Percentiles rank a stretch among this genome's conserved stretches.
Evolutionary conservation across 176 grass and related monocot genomes (phyloP).

Genomic region (Leersia perrieri): DNA sequence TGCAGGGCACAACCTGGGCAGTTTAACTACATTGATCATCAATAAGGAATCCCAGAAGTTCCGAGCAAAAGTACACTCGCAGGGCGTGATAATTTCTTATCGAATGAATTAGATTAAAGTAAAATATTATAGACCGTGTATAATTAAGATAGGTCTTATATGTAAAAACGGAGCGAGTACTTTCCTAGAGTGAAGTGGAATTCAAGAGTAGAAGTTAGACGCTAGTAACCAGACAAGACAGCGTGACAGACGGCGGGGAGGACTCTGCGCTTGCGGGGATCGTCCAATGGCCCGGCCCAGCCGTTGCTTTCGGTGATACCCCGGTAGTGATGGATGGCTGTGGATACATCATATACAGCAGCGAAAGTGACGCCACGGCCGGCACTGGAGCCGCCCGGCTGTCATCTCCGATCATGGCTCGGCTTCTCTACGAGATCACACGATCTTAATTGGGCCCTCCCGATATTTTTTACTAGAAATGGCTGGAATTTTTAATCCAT

Average conservation of each 20-base stretch:
- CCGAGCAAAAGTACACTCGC: too few relatives aligned
- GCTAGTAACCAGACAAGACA: constrained; percentile 3
- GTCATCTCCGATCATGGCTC: neutral
- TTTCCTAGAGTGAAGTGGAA: neutral
- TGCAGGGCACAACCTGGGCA: too few relatives aligned
- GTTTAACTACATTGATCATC: too few relatives aligned
- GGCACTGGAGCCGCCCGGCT: neutral
- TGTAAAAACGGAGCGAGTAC: too few relatives aligned
- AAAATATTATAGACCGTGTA: too few relatives aligned
- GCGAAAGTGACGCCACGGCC: constrained; percentile 23
- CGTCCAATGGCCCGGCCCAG: neutral
- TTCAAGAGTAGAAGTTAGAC: neutral
- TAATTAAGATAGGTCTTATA: too few relatives aligned
- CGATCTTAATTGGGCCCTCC: neutral
- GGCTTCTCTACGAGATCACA: neutral
- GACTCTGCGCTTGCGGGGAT: neutral
- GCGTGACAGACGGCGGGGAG: constrained; percentile 16
- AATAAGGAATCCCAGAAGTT: too few relatives aligned
- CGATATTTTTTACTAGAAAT: too few relatives aligned
- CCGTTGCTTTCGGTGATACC: constrained; percentile 39
- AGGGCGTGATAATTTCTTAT: too few relatives aligned
- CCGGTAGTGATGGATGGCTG: constrained; percentile 17
- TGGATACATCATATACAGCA: neutral
- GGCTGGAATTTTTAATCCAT: too few relatives aligned
- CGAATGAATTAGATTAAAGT: too few relatives aligned